Evolutionary conservation across 768 basidiomycete genomes (phyloP).

Genomic region (Tylopilus subfusipes): DNA sequence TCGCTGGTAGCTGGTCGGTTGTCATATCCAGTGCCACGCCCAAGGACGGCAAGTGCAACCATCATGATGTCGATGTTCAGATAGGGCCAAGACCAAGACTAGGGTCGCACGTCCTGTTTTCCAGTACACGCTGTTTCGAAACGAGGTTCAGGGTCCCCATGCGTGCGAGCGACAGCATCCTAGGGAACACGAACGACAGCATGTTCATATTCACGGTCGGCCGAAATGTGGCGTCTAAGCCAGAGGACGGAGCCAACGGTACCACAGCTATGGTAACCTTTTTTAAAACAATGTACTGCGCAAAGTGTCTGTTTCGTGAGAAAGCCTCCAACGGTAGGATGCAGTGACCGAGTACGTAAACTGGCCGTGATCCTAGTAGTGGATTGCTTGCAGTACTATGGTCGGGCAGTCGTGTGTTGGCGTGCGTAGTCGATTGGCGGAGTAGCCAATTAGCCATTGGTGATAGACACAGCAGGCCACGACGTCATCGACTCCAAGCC

Average conservation of each 20-base stretch:
- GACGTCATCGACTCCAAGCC: neutral
- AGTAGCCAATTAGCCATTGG: neutral
- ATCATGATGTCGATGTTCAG: neutral
- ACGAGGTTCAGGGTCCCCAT: slow-evolving; percentile 15
- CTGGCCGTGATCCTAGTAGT: neutral
- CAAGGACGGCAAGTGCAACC: neutral
- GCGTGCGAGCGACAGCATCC: slow-evolving; percentile 14
- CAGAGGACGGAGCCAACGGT: neutral
- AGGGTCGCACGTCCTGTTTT: slow-evolving; percentile 7
- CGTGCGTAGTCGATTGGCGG: neutral
- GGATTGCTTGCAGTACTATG: neutral
- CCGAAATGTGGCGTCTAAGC: neutral
- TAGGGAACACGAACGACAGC: slow-evolving; percentile 1
- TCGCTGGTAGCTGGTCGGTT: neutral
- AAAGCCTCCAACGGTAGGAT: too few species aligned
- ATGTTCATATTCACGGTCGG: slow-evolving; percentile 12
- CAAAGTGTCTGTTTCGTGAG: slow-evolving; percentile 1
- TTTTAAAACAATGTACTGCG: neutral
- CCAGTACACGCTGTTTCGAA: slow-evolving; percentile 1
- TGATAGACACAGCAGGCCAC: neutral
- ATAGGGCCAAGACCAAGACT: neutral
- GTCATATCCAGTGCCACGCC: neutral
- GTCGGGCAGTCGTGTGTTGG: neutral
- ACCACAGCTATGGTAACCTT: slow-evolving; percentile 1
- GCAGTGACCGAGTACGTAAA: slow-evolving; percentile 8